Conservation (phyloP, 73 alveolate species). For the Paramecium pentaurelia region DNA sequence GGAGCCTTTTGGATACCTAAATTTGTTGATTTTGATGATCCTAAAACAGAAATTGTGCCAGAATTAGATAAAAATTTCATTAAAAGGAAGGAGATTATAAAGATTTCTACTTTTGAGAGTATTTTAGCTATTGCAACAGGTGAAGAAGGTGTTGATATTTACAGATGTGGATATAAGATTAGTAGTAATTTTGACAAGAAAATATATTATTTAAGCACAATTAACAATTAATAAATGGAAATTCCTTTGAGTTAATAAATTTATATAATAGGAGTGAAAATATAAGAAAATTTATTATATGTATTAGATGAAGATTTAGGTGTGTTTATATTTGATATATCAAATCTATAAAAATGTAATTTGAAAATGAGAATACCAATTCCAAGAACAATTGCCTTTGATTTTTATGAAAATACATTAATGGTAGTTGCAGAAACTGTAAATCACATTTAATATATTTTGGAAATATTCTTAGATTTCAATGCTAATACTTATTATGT, state of each 20-base stretch:
- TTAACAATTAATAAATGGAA: not conserved
- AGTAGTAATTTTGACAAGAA: not conserved
- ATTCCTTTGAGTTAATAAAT: not conserved
- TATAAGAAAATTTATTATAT: not conserved
- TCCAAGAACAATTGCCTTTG: slow-evolving; percentile 29
- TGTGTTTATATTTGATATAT: not conserved
- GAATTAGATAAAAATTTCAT: not conserved
- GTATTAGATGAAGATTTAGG: not conserved
- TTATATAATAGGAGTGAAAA: not conserved
- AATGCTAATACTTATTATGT: not conserved
- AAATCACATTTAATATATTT: not conserved
- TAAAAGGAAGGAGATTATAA: not conserved
- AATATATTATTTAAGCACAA: not conserved
- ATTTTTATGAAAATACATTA: not conserved
- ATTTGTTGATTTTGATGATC: not conserved
- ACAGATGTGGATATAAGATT: not conserved
- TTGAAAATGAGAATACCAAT: not conserved
- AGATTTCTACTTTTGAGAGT: not conserved
- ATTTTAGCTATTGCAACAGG: slow-evolving; percentile 13
- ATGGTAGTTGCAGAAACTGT: slow-evolving; percentile 17
- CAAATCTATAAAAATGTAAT: not conserved
- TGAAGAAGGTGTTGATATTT: slow-evolving; percentile 18
- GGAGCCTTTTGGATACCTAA: not conserved
- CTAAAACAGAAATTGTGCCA: not conserved
- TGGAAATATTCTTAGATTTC: not conserved